Base-by-base conservation (phyloP, 2,329 filamentous ascomycete species). In the Hortaea werneckii region DNA sequence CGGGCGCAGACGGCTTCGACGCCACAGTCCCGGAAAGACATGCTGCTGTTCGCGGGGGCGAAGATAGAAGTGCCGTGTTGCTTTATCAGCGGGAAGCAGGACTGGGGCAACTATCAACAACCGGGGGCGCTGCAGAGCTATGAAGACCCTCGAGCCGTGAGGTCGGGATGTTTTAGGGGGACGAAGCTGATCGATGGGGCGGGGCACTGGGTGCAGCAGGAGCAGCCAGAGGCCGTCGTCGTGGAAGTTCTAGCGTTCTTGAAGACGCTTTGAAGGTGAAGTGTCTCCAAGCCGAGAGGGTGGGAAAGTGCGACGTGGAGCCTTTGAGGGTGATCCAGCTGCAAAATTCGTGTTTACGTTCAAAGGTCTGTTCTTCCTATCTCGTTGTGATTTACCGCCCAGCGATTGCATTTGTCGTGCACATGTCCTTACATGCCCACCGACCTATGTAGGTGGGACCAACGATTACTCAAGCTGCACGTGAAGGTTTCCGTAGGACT, bases 151-250 rank as follows among this genome's bases (percentile, higher is more conserved):
- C 43, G 46, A 6, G 67, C 68, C 41, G 58, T 62, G 29, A 46
- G 43, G 46, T 29, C 47, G 3, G 58, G 60, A 0, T 82, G 78
- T 51, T 82, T 78, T 56, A 67, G 68, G 42, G 75, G 76, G 0
- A 61, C 67, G 30, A 72, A 58, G 42, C 64, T 80, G 12, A 65
- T 85, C 9, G 72, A 80, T 11, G 72, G 72, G 0, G 80, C 79
- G 4, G 82, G 82, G 0, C 82, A 85, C 65, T 85, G 82, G 82
- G 74, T 82, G 32, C 80, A 82, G 57, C 79, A 84, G 61, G 80
- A 85, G 59, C 70, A 78, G 58, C 74, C 79, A 1, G 71, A 76
- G 52, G 69, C 65, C 44, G 76, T 80, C 6, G 65, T 70, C 0
- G 58, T 68, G 43, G 67, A 69, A 46, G 65, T 80, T 35, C 48